Percentiles rank a stretch among this genome's conserved stretches.
Evolutionary conservation across 2,329 filamentous ascomycete genomes (phyloP).

Genomic region (Ceratocystis alfenasii): DNA sequence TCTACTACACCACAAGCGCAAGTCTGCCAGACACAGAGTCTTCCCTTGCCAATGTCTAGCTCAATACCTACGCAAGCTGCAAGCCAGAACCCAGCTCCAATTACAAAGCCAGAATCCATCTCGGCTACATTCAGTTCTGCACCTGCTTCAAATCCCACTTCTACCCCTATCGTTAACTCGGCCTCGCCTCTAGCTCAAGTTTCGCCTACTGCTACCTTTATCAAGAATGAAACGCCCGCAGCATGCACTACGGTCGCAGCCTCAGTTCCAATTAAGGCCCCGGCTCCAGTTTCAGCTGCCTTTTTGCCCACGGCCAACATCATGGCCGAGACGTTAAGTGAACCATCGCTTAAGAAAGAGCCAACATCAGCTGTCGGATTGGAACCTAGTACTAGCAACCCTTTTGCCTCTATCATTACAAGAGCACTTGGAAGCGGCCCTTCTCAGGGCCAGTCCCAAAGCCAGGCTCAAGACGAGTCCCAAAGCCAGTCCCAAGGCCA

Average conservation of each 20-base stretch:
- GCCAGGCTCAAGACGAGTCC: neutral
- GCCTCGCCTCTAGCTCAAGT: neutral
- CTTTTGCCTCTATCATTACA: constrained; percentile 11
- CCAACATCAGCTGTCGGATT: neutral
- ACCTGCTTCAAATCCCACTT: neutral
- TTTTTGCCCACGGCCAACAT: constrained; percentile 5
- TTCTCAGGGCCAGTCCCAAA: neutral
- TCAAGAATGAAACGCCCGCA: constrained; percentile 1
- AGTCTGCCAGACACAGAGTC: neutral
- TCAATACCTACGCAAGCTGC: neutral
- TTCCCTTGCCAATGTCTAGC: neutral
- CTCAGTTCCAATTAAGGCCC: constrained; percentile 17
- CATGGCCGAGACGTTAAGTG: neutral
- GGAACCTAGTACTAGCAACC: neutral
- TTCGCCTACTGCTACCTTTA: neutral
- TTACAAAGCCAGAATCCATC: neutral
- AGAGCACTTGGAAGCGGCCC: neutral
- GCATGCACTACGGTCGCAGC: constrained; percentile 16
- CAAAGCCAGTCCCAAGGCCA: neutral
- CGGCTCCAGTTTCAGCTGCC: constrained; percentile 16
- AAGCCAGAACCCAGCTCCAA: neutral
- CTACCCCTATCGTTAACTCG: neutral
- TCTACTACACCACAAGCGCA: neutral
- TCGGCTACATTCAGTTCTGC: neutral
- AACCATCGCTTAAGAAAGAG: neutral